Evolutionary conservation across 73 alveolate genomes (phyloP).

Genomic region (Breviolum minutum): DNA sequence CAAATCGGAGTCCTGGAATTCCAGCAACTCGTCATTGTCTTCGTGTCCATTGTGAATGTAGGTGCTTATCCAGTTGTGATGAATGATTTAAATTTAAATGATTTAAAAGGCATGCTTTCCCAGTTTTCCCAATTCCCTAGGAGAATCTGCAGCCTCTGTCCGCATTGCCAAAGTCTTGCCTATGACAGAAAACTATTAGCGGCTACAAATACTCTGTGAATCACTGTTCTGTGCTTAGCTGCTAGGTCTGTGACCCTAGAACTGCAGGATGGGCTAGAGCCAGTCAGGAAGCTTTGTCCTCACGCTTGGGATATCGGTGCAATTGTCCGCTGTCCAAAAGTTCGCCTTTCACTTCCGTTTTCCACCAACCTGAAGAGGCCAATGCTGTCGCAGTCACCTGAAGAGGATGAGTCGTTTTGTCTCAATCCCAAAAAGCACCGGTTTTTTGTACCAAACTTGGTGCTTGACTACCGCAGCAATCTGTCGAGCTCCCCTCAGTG

Average conservation of each 20-base stretch:
- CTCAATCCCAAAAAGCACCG: neutral
- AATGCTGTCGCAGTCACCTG: conserved; percentile 21
- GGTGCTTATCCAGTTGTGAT: no score
- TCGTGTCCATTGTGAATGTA: no score
- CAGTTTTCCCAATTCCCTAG: no score
- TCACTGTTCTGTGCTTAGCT: no score
- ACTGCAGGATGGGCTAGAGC: no score
- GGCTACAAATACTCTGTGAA: no score
- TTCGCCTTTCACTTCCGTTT: neutral
- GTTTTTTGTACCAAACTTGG: no score
- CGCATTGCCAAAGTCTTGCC: neutral
- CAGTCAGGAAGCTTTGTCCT: no score
- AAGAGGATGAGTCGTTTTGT: neutral
- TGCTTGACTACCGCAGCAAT: neutral
- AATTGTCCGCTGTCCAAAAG: neutral
- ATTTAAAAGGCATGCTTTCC: no score
- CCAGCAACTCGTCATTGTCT: neutral
- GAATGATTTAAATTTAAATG: no score
- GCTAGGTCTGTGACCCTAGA: no score
- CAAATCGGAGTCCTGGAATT: neutral
- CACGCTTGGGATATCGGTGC: neutral
- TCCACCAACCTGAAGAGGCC: neutral
- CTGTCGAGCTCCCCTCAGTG: conserved; percentile 20
- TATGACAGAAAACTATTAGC: neutral
- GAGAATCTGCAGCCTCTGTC: neutral